These are phyloP conservation scores for Phialocephala sp. DNA, from an alignment of 2,329 filamentous ascomycete genomes.

Conservation along the genomic window DNA sequence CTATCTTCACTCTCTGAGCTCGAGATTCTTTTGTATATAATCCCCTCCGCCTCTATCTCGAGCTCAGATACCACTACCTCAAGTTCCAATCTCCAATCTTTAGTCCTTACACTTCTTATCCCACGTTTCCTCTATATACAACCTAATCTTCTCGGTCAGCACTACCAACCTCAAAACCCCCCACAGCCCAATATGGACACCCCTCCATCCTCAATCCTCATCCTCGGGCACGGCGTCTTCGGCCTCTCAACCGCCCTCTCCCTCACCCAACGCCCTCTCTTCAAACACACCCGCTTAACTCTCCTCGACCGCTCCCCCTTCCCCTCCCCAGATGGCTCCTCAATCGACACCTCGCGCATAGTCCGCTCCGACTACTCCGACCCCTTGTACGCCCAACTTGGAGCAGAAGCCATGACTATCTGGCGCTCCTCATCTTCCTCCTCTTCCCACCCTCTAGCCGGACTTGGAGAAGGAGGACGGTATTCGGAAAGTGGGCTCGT, in stretches of 20 bases:
- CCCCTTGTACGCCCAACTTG: slow-evolving; percentile 75
- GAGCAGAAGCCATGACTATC: slow-evolving; percentile 68
- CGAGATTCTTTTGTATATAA: slow-evolving; percentile 2
- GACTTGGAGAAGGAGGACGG: slow-evolving; percentile 65
- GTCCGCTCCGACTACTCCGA: slow-evolving; percentile 81
- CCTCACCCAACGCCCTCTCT: slow-evolving; percentile 65
- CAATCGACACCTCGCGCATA: slow-evolving; percentile 68
- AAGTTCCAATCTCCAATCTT: background rate
- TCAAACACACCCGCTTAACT: slow-evolving; percentile 58
- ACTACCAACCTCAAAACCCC: too few relatives aligned
- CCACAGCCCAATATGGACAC: slow-evolving; percentile 10
- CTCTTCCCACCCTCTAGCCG: slow-evolving; percentile 24
- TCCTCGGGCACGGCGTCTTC: slow-evolving; percentile 66
- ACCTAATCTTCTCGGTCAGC: too few relatives aligned
- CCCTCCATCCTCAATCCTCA: slow-evolving; percentile 60
- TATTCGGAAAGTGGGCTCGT: slow-evolving; percentile 75
- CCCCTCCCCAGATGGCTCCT: slow-evolving; percentile 63
- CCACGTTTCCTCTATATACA: background rate
- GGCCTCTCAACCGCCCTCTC: slow-evolving; percentile 69
- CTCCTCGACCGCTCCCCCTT: slow-evolving; percentile 64
- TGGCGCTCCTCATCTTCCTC: slow-evolving; percentile 57
- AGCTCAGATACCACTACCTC: background rate
- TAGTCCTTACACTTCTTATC: background rate
- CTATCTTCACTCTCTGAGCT: background rate
- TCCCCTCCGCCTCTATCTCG: background rate